Base-by-base conservation (phyloP, 257 asterid species). In the Nemophila menziesii region DNA sequence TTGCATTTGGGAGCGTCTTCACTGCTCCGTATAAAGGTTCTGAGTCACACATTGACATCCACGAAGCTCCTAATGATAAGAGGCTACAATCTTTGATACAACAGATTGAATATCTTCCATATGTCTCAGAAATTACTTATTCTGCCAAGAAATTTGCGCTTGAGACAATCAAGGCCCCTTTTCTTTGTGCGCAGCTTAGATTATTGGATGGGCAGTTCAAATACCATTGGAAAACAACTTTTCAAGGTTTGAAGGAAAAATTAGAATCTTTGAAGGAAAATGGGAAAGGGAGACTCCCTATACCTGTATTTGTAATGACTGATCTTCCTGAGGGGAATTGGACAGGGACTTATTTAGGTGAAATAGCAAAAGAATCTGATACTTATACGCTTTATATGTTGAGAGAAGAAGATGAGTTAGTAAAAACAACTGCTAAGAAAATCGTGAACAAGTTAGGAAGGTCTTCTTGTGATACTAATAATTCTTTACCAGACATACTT, bases 171-270 rank as follows among this genome's bases (percentile, higher is more conserved):
- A 74, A 61, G 54, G 75, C 72, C 43, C 94, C 93, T 0, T 84
- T 73, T 67, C 65, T 89, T 48, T 84, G 98, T 56, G 84, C 82
- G 16, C 96, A 89, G 67, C 93, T 89, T 26, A 68, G 98, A 55
- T 63, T 84, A 60, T 54, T 80, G 62, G 98, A 89, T 59, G 98
- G 98, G 50, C 98, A 89, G 34, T 89, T 89, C 69, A 89, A 89
- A 76, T 78, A 84, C 68, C 98, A 78, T 17, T 54, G 86, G 78
- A 43, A 60, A 62, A 54, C 57, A 34, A 84, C 95, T 13, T 80
- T 80, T 58, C 59, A 36, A 11, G 74, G 48, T 42, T 34, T 89
- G 77, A 62, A 68, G 71, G 76, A 78, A 50, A 72, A 51, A 52
- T 42, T 89, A 39, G 82, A 74, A 21, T 42, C 51, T 57, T 58